Conservation (phyloP, 257 asterid genomes). For the Leptodermis oblonga region DNA sequence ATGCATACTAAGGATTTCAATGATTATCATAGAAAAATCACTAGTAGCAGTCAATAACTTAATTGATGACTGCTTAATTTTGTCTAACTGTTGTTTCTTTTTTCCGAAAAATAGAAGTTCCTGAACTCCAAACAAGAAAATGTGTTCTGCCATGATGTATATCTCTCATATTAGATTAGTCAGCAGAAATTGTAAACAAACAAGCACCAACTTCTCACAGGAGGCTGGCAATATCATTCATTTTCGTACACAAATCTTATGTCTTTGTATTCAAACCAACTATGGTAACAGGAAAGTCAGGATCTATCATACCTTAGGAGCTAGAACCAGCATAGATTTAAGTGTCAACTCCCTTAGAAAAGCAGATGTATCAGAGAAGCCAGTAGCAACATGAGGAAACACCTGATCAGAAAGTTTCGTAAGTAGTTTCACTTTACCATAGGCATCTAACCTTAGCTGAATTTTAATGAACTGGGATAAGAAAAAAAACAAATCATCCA, state of each 20-base stretch:
- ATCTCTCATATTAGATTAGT: background rate
- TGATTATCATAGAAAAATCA: background rate
- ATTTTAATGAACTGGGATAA: conserved; percentile 14
- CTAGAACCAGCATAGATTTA: conserved; percentile 94
- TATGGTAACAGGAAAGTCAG: background rate
- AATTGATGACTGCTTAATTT: background rate
- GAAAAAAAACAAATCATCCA: conserved; percentile 12
- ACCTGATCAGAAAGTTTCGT: conserved; percentile 45
- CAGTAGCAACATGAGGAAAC: conserved; percentile 91
- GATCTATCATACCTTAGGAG: conserved; percentile 73
- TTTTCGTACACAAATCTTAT: background rate
- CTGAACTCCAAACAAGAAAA: background rate
- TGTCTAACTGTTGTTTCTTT: background rate
- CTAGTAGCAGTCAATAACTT: background rate
- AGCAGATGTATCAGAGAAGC: conserved; percentile 95
- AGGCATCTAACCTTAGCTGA: background rate
- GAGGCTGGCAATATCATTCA: background rate
- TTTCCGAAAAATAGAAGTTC: background rate
- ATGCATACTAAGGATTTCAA: background rate
- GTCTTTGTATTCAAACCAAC: background rate
- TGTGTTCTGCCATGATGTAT: background rate
- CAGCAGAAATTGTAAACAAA: too few relatives aligned
- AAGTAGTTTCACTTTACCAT: background rate
- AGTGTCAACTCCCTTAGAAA: conserved; percentile 90
- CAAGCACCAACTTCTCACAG: background rate